These are phyloP conservation scores for Yamadazyma pseudoaaseri DNA, from an alignment of 1,139 yeast genomes.

Conservation along the genomic window DNA sequence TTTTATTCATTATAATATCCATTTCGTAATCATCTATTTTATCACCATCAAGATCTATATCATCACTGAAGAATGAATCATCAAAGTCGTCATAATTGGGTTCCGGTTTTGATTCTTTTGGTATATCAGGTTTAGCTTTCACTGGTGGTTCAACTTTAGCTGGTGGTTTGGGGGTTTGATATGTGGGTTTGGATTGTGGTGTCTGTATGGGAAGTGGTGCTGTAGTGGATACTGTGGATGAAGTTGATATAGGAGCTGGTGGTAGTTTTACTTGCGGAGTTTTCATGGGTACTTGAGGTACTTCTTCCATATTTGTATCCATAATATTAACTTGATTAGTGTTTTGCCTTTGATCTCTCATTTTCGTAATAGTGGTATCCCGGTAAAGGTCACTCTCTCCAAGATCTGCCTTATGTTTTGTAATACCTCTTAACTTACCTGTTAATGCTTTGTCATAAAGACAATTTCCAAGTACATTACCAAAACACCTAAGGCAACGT, in stretches of 20 bases:
- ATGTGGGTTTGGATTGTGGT: background rate
- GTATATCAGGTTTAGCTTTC: too few species aligned
- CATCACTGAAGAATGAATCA: slow-evolving; percentile 73
- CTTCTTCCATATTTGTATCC: slow-evolving; percentile 1
- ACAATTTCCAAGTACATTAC: slow-evolving; percentile 79
- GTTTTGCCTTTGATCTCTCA: slow-evolving; percentile 23
- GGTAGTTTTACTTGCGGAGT: slow-evolving; percentile 1
- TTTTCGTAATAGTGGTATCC: slow-evolving; percentile 33
- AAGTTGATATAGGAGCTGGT: slow-evolving; percentile 1
- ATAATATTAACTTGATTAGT: slow-evolving; percentile 10
- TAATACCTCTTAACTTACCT: slow-evolving; percentile 53
- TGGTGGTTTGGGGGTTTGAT: background rate
- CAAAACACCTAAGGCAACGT: slow-evolving; percentile 74
- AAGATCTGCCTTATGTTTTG: slow-evolving; percentile 53
- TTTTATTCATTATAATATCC: slow-evolving; percentile 22
- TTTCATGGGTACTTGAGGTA: background rate
- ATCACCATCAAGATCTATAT: slow-evolving; percentile 33
- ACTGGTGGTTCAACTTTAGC: slow-evolving; percentile 4
- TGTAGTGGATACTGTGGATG: background rate
- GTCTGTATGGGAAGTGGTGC: background rate
- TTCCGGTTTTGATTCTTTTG: slow-evolving; percentile 7
- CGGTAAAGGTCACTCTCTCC: slow-evolving; percentile 45
- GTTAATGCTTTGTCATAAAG: slow-evolving; percentile 68
- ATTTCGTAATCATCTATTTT: slow-evolving; percentile 29
- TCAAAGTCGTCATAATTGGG: slow-evolving; percentile 40